phyloP scores from a whole-genome alignment of 2,329 filamentous ascomycete genomes.

The Aspergillus transmontanensis region DNA sequence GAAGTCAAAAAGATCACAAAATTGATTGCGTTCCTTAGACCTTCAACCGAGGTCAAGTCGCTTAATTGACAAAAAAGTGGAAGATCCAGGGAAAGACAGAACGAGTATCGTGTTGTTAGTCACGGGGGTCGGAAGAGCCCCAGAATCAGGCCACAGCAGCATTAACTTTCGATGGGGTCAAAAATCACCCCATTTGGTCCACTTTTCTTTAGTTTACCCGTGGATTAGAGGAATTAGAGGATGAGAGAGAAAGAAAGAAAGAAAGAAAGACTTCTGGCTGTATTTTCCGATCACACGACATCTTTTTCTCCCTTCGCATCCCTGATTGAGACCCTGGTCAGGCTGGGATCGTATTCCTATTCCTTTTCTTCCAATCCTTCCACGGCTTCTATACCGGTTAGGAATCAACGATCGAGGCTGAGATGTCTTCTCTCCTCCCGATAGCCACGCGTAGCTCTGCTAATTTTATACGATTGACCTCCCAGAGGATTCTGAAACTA shows the following conservation, averaged over 20 bases:
- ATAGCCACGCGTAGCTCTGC: neutral
- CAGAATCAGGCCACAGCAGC: slow-evolving; percentile 11
- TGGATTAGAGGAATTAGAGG: neutral
- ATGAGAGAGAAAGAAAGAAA: neutral
- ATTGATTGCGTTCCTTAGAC: neutral
- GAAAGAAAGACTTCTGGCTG: neutral
- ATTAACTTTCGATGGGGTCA: neutral
- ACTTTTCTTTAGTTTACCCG: neutral
- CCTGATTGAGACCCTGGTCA: neutral
- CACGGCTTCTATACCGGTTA: neutral
- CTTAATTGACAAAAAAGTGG: neutral
- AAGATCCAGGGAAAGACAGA: neutral
- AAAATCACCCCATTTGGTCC: slow-evolving; percentile 8
- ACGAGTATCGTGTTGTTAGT: neutral
- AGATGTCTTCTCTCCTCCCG: neutral
- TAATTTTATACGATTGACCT: neutral
- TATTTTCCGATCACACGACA: slow-evolving; percentile 2
- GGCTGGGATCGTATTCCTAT: neutral
- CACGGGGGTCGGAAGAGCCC: neutral
- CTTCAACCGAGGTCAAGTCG: neutral
- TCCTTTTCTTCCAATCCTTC: neutral
- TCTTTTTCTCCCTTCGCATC: neutral
- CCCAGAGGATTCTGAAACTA: neutral
- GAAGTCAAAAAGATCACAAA: neutral
- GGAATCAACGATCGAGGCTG: neutral